phyloP scores from a whole-genome alignment of 352 stramenopile genomes.

The Phytophthora ohioensis region DNA sequence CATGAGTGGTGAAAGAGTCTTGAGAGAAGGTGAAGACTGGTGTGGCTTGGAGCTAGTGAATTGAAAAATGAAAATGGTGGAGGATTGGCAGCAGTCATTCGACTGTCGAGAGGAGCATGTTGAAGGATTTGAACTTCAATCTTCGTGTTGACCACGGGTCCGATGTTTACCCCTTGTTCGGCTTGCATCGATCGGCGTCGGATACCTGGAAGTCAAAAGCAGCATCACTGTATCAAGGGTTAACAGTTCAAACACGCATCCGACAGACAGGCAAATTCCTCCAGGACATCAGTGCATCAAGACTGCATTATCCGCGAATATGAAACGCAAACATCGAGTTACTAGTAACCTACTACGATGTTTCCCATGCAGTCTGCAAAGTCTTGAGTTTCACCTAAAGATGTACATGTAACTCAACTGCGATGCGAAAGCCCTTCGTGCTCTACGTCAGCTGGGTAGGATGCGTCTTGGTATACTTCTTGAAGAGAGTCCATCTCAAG shows the following conservation, averaged over 20 bases:
- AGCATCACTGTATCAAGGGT: too few species aligned
- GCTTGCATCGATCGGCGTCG: background rate
- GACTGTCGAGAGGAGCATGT: conserved; percentile 22
- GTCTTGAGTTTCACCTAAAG: too few species aligned
- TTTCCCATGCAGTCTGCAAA: too few species aligned
- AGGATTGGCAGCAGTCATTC: background rate
- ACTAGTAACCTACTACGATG: too few species aligned
- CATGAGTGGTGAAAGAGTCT: conserved; percentile 10
- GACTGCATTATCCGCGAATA: background rate
- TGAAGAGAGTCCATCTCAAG: too few species aligned
- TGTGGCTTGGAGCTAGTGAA: conserved; percentile 9
- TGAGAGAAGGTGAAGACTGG: background rate
- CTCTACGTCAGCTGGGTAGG: too few species aligned
- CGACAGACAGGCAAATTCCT: conserved; percentile 14
- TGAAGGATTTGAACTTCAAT: conserved; percentile 36
- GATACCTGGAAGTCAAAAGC: too few species aligned
- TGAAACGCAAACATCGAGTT: background rate
- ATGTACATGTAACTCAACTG: too few species aligned
- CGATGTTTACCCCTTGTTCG: conserved; percentile 14
- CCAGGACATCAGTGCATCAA: background rate
- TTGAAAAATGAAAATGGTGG: conserved; percentile 18
- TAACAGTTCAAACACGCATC: conserved; percentile 27
- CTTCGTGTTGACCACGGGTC: conserved; percentile 19
- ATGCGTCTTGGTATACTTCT: too few species aligned
- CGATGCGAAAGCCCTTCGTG: too few species aligned